Evolutionary conservation across 1,139 yeast species (phyloP), one percentile per base, ranked within the genome.

Genomic region (Scheffersomyces illinoinensis): DNA sequence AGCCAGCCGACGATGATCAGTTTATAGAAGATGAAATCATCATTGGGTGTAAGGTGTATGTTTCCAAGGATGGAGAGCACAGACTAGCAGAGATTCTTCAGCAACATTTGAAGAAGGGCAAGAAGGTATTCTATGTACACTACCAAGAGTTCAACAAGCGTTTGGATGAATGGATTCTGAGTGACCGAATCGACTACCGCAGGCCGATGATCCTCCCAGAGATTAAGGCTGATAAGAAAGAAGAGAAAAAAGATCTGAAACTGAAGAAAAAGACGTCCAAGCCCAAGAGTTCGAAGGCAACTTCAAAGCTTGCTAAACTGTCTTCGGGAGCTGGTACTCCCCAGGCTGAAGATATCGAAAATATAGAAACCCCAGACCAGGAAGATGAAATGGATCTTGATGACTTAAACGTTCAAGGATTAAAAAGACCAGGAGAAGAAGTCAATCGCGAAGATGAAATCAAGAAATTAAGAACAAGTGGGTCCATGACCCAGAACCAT

Each of bases 401-500:
- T 66, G 83, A 91, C 68, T 81, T 92, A 67, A 89, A 92, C 67
- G 97, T 92, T 10, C 96, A 93, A 73, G 96, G 97, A 50, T 71
- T 88, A 46, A 83, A 82, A 57, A 75, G 86, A 57, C 86, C 86
- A 19, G 88, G 87, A 3, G 93, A 89, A 65, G 91, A 88, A 60
- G 84, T 90, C 49, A 86, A 90, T 53, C 79, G 97, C 59, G 98
- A 92, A 66, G 97, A 93, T 64, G 99, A 95, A 73, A 90, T 95
- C 64, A 93, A 93, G 68, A 92, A 92, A 71, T 81, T 96, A 61
- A 82, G 99, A 66, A 93, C 97, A 0, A 83, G 96, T 33, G 99
- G 99, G 2, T 93, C 98, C 0, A 95, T 96, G 99, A 91, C 96
- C 7, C 99, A 96, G 73, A 83, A 82, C 64, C 90, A 91, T 65